Evolutionary conservation across 768 basidiomycete species (phyloP), one percentile per base, ranked within the genome.

Genomic region (Termitomyces sp.): DNA sequence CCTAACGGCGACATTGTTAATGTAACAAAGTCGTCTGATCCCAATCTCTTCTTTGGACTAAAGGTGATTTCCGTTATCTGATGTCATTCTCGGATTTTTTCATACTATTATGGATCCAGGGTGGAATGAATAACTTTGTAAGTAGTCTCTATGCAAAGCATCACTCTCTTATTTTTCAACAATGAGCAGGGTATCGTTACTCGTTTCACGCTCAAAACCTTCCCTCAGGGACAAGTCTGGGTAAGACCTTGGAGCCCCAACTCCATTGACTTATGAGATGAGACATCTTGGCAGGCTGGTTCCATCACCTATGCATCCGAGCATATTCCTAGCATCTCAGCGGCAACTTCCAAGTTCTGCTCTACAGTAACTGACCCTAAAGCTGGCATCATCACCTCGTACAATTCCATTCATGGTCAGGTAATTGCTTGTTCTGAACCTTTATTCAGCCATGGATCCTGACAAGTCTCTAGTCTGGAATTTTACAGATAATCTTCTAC

Each of bases 41-140:
- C 74, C 0, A 67, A 71, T 23, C 64, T 81, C 2, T 79, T 79
- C 63, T 76, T 72, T 49, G 79, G 69, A 0, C 54, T 78, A 16
- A 75, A 75, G 66, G 76, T 74, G 34, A 5, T 27, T 19, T 60
- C 5, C 21, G 1, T 37, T 41, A 11, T 16, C 14, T 49, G 10
- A 3, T n/a, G n/a, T n/a, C n/a, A n/a, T n/a, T 47, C 5, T 17
- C 21, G 16, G 7, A 44, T 19, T 40, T 12, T 23, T 10, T 3
- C 8, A n/a, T 17, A 44, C 32, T 34, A 2, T 35, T 27, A 25
- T 14, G 16, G n/a, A 19, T 19, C 2, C 58, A 85, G 81, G 86
- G 85, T 32, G 85, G 84, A 10, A 65, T 74, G 60, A 85, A 88
- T 59, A 88, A 87, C 59, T 86, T 84, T 56, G 76, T 72, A 39